Base-by-base conservation (phyloP, 371 early-diverging fungal species). In the Mortierella sp. region DNA sequence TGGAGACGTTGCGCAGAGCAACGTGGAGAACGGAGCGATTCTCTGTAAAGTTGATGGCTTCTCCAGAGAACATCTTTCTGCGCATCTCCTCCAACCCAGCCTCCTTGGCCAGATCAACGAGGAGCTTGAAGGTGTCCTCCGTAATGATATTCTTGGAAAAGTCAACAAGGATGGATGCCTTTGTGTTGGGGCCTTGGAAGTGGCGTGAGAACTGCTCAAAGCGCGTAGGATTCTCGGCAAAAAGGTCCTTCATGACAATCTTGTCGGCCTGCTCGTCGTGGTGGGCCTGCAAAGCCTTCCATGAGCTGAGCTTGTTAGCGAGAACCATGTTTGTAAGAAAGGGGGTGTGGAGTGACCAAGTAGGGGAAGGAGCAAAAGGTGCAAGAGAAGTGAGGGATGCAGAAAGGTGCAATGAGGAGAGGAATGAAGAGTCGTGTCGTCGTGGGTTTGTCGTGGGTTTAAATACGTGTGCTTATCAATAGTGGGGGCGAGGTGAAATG, bases 31-130 rank as follows among this genome's bases (percentile, higher is more conserved):
- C 99, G 25, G 98, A 91, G 46, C 99, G 94, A 66, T 95, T 85
- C 86, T 99, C 99, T 31, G 99, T 99, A 67, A 94, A 94, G 87
- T 99, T 99, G 83, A 99, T 98, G 65, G 86, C 90, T 58, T 94
- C 94, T 51, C 99, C 99, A n/a, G 79, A 63, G 74, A 97, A 98
- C 98, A 99, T 98, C 81, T 90, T 89, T 57, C 89, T 83, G 60
- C 96, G 90, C 89, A 90, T 90, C 51, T 88, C 90, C 73, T 91
- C 91, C 43, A 98, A 92, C 52, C 93, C 86, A 45, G 94, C 89
- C 79, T 96, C 96, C 62, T 86, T 85, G 72, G 92, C 95, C 60
- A 98, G 86, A 24, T 88, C 85, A 19, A 97, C 69, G 63, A 98
- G 86, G 60, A 93, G 81, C 39, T 82, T 63, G 49, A 96, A 82